These are phyloP conservation scores for Aspergillus arachidicola DNA, from an alignment of 2,329 filamentous ascomycete species.

Conservation along the genomic window DNA sequence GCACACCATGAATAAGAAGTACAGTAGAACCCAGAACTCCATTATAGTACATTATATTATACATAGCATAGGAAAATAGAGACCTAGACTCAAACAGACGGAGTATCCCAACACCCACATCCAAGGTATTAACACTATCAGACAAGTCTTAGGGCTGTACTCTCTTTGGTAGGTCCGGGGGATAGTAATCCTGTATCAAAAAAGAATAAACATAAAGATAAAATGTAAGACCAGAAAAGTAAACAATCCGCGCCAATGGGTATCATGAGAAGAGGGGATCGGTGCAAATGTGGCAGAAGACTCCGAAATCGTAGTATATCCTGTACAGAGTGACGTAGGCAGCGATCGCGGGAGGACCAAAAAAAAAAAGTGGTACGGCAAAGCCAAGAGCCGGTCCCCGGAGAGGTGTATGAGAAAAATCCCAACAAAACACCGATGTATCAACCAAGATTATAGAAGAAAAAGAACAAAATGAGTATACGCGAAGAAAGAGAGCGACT, in stretches of 20 bases:
- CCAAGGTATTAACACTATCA: not conserved
- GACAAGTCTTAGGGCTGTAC: not conserved
- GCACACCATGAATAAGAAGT: not conserved
- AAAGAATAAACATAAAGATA: slow-evolving; percentile 7
- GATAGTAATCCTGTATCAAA: not conserved
- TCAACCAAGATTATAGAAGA: not conserved
- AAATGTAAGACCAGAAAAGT: slow-evolving; percentile 5
- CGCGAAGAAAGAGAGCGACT: not conserved
- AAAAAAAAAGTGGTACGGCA: not conserved
- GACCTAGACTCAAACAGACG: not conserved
- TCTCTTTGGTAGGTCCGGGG: not conserved
- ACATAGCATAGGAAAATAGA: not conserved
- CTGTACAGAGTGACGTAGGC: not conserved
- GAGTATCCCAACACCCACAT: not conserved
- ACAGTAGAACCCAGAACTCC: not conserved
- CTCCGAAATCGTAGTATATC: not conserved
- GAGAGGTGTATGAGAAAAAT: not conserved
- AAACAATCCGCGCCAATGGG: slow-evolving; percentile 27
- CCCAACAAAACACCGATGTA: not conserved
- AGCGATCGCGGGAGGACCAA: not conserved
- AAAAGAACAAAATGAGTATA: slow-evolving; percentile 3
- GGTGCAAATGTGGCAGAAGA: not conserved
- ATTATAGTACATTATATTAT: not conserved
- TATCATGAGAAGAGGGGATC: slow-evolving; percentile 28
- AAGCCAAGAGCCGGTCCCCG: not conserved